Percentiles rank a stretch among this genome's conserved stretches.
phyloP scores from a whole-genome alignment of 202 grass and related monocot species.

The Saccharum hybrid region DNA sequence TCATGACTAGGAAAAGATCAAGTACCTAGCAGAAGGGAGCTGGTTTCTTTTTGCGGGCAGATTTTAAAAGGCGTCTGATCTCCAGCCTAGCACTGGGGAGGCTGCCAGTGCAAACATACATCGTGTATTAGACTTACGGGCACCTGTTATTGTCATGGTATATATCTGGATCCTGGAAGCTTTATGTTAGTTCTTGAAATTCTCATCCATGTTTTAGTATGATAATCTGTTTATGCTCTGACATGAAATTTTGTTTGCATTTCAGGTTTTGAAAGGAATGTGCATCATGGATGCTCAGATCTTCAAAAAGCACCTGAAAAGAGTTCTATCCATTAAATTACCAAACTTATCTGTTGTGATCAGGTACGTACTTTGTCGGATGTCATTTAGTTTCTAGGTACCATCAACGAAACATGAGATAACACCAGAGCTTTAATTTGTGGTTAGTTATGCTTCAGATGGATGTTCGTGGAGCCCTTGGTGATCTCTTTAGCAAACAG shows the following conservation, averaged over 20 bases:
- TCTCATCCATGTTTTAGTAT: conserved; percentile 23
- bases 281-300: conserved; percentile 86
- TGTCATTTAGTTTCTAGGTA: not conserved
- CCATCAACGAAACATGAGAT: not conserved
- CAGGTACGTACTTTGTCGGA: conserved; percentile 58
- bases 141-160: conserved; percentile 99
- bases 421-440: conserved; percentile 27
- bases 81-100: conserved; percentile 79
- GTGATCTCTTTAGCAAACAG: conserved; percentile 87
- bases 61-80: conserved; percentile 92
- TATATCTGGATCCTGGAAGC: too few relatives aligned
- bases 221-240: conserved; percentile 28
- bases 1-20: too few relatives aligned
- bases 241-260: conserved; percentile 32
- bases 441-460: conserved; percentile 67
- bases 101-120: conserved; percentile 72
- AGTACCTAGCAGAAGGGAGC: too few relatives aligned
- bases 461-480: conserved; percentile 88
- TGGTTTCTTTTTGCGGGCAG: too few relatives aligned
- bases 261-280: conserved; percentile 96
- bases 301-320: conserved; percentile 92
- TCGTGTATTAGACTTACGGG: conserved; percentile 86
- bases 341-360: conserved; percentile 99
- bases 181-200: too few relatives aligned
- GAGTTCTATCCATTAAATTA: conserved; percentile 98